Conservation (phyloP, 2,329 filamentous ascomycete genomes). For the Penicillium sp. region DNA sequence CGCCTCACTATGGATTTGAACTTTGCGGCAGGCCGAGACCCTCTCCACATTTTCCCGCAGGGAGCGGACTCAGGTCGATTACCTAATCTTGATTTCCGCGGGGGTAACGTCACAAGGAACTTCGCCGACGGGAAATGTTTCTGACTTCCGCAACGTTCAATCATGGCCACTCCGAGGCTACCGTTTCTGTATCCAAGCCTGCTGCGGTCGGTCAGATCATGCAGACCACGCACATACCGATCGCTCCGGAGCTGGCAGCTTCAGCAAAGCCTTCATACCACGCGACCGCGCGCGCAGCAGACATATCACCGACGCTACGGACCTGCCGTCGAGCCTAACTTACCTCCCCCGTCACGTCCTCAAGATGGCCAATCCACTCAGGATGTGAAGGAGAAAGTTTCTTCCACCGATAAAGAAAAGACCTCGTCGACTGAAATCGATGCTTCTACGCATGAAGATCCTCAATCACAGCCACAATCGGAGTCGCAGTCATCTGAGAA, state of each 20-base stretch:
- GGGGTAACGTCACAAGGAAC: slow-evolving; percentile 17
- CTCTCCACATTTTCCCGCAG: too few relatives aligned
- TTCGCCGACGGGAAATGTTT: slow-evolving; percentile 19
- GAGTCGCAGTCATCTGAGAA: slow-evolving; percentile 6
- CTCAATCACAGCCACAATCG: slow-evolving; percentile 11
- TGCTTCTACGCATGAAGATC: slow-evolving; percentile 10
- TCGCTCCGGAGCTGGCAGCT: slow-evolving; percentile 36
- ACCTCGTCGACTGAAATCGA: slow-evolving; percentile 1
- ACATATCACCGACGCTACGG: slow-evolving; percentile 43
- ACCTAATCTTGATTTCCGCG: slow-evolving; percentile 11
- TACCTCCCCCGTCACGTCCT: slow-evolving; percentile 34
- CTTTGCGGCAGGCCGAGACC: too few relatives aligned
- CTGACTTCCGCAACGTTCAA: slow-evolving; percentile 13
- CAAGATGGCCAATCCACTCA: slow-evolving; percentile 20
- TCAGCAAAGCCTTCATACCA: slow-evolving; percentile 34
- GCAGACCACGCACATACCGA: slow-evolving; percentile 40
- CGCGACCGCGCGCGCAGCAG: slow-evolving; percentile 31
- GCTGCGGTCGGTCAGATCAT: slow-evolving; percentile 52
- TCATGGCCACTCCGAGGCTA: slow-evolving; percentile 58
- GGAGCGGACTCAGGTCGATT: background rate
- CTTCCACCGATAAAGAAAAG: background rate
- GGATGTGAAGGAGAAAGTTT: slow-evolving; percentile 6
- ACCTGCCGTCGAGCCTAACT: slow-evolving; percentile 38
- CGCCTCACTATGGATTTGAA: too few relatives aligned
- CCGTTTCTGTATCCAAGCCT: slow-evolving; percentile 65